Conservation (phyloP, 208 protist genomes). For the Trypanosoma melophagium region DNA sequence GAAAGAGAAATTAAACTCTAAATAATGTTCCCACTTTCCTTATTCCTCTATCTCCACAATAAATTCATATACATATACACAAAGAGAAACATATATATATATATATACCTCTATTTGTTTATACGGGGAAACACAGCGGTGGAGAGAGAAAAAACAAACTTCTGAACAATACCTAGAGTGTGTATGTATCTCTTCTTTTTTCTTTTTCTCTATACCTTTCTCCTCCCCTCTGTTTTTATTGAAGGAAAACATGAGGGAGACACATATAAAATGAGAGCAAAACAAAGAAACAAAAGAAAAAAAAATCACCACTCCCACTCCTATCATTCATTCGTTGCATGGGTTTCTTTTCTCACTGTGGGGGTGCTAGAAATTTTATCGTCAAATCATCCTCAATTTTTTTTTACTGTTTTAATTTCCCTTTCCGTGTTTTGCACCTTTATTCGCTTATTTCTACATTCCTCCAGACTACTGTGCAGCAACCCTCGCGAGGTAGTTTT, state of each 20-base stretch:
- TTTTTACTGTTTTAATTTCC: no score
- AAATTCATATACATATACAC: neutral
- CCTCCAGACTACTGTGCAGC: no score
- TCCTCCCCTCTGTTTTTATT: neutral
- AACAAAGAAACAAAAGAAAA: neutral
- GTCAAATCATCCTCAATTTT: no score
- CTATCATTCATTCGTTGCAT: no score
- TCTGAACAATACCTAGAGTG: neutral
- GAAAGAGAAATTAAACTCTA: neutral
- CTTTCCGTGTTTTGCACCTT: no score
- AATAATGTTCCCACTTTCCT: neutral
- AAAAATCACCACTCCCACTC: no score
- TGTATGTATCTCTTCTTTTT: neutral
- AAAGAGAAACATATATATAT: neutral
- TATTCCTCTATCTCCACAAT: neutral
- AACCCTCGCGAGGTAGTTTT: no score
- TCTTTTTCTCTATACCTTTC: slow-evolving; percentile 4
- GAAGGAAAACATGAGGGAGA: slow-evolving; percentile 1
- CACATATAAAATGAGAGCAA: neutral
- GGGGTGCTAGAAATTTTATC: no score
- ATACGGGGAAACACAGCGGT: no score
- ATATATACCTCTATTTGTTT: neutral
- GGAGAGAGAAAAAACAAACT: no score
- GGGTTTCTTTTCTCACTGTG: no score
- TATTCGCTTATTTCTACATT: no score